These are phyloP conservation scores for Lithospermum erythrorhizon DNA, from an alignment of 257 asterid species.

Conservation along the genomic window DNA sequence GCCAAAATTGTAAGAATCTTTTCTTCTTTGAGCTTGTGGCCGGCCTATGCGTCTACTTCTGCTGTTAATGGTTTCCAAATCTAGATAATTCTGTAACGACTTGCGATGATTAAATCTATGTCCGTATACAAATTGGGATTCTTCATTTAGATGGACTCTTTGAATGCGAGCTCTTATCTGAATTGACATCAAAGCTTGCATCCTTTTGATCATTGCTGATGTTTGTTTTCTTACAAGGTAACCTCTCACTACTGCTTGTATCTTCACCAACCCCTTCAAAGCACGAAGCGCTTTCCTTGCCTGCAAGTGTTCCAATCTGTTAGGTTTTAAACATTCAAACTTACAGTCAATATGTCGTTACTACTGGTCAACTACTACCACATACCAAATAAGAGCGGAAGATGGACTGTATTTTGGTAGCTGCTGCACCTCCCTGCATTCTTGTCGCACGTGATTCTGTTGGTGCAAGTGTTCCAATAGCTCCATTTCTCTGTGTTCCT, in stretches of 20 bases:
- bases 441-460: conserved; percentile 4
- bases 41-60: conserved; percentile 25
- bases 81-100: conserved; percentile 29
- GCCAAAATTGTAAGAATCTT: conserved; percentile 15
- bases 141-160: conserved; percentile 43
- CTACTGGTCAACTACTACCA: background rate
- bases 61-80: conserved; percentile 19
- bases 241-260: conserved; percentile 77
- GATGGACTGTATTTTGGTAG: conserved; percentile 52
- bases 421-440: conserved; percentile 31
- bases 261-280: conserved; percentile 54
- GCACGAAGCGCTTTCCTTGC: conserved; percentile 68
- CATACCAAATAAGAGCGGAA: conserved; percentile 67
- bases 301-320: conserved; percentile 27
- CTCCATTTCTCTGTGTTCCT: conserved; percentile 10
- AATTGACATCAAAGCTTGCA: conserved; percentile 52
- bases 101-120: conserved; percentile 17
- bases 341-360: background rate
- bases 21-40: conserved; percentile 23
- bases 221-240: conserved; percentile 58
- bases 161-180: conserved; percentile 64
- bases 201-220: conserved; percentile 36
- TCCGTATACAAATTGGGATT: conserved; percentile 10
- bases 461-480: conserved; percentile 2
- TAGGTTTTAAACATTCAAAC: background rate